Evolutionary conservation across 441 rosid genomes (phyloP), one percentile per base, ranked within the genome.

Genomic region (Populus hybrid): DNA sequence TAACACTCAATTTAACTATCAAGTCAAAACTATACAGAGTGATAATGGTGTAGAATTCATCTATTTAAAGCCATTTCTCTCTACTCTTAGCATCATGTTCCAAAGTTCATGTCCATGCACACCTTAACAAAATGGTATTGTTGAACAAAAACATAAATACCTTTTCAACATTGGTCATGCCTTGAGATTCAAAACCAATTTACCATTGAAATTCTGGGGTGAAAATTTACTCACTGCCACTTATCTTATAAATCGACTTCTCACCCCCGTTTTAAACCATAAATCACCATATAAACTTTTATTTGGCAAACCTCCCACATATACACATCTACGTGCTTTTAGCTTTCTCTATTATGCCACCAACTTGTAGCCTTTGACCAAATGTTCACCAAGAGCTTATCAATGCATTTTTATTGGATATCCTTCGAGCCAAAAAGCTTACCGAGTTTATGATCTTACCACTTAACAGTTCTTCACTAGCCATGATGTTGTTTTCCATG

Each of bases 71-170:
- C 72, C 29, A 16, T 69, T 1, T 7, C 28, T 36, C 6, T 69
- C 53, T 1, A 69, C 0, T 0, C 6, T 8, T 8, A 14, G 28
- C 0, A 63, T 63, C 2, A 2, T n/a, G 5, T 11, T n/a, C 0
- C 6, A 9, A 3, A 63, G n/a, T n/a, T 21, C 14, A 7, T 63
- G 29, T 9, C 0, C 28, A 0, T 21, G 21, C 28, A n/a, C 66
- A 63, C 66, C 28, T 1, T 29, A 73, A 29, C 29, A 69, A 76
- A 77, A 42, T 7, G 63, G 14, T 5, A n/a, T 29, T 0, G 74
- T 76, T 14, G 69, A 76, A 18, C 3, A 9, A 7, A 76, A 76
- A 18, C 69, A 76, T 50, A n/a, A 56, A 50, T 7, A 33, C 7
- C 8, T 50, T 0, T n/a, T 50, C 0, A 50, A 50, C 12, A 0